Conservation (phyloP, 2,329 filamentous ascomycete genomes). For the Hypoxylon sp. region DNA sequence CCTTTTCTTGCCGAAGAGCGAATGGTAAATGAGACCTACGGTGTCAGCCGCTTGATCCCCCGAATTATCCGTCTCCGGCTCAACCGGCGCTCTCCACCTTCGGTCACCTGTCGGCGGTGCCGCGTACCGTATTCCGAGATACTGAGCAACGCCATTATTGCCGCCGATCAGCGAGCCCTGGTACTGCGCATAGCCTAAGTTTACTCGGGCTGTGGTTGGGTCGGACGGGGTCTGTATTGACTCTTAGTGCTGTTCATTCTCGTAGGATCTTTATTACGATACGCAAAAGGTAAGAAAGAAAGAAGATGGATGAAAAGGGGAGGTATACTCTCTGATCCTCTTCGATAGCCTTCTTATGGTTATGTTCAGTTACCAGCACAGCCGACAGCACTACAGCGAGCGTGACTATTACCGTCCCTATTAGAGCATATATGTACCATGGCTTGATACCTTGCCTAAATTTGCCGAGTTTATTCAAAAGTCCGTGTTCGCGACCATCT, state of each 20-base stretch:
- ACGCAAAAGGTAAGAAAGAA: not conserved
- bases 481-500: slow-evolving; percentile 1
- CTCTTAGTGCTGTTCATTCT: slow-evolving; percentile 1
- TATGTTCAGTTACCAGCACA: slow-evolving; percentile 37
- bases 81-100: slow-evolving; percentile 66
- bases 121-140: slow-evolving; percentile 67
- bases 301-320: not conserved
- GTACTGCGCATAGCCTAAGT: slow-evolving; percentile 64
- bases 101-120: slow-evolving; percentile 65
- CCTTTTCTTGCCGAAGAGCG: not conserved
- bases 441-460: slow-evolving; percentile 22
- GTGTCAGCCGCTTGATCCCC: slow-evolving; percentile 57
- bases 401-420: slow-evolving; percentile 23
- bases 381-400: slow-evolving; percentile 33
- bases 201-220: slow-evolving; percentile 49
- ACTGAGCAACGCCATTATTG: slow-evolving; percentile 59
- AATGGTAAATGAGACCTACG: slow-evolving; percentile 43
- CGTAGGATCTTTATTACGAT: not conserved
- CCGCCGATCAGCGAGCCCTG: slow-evolving; percentile 57
- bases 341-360: slow-evolving; percentile 31
- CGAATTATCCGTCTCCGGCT: slow-evolving; percentile 56
- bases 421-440: slow-evolving; percentile 37
- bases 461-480: slow-evolving; percentile 20
- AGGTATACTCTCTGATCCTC: slow-evolving; percentile 29
- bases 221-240: slow-evolving; percentile 35